These are phyloP conservation scores for Zalerion maritima DNA, from an alignment of 495 filamentous ascomycete genomes.

Conservation along the genomic window DNA sequence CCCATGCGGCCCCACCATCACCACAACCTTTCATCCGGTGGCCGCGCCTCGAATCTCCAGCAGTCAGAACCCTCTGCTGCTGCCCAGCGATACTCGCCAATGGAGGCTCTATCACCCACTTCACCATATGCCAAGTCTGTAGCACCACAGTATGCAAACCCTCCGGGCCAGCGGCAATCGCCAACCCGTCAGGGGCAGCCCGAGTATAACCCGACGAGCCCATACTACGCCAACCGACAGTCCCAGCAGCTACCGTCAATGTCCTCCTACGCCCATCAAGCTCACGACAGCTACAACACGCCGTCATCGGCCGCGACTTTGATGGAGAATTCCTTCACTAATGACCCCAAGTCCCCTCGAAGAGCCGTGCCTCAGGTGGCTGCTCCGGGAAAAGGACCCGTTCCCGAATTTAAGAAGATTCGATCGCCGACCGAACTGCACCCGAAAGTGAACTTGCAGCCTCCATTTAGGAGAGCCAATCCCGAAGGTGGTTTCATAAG, in stretches of 20 bases:
- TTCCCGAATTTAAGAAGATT: conserved; percentile 76
- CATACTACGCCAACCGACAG: conserved; percentile 34
- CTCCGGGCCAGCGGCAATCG: conserved; percentile 31
- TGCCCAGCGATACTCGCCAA: conserved; percentile 86
- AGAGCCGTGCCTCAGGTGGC: conserved; percentile 32
- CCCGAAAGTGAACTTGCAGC: conserved; percentile 72
- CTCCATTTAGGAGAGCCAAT: conserved; percentile 81
- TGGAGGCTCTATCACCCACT: conserved; percentile 58
- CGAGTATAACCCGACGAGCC: conserved; percentile 31
- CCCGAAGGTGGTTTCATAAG: conserved; percentile 98
- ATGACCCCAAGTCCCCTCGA: conserved; percentile 61
- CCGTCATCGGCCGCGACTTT: conserved; percentile 52
- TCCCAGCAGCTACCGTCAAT: conserved; percentile 54
- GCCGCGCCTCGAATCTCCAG: conserved; percentile 34
- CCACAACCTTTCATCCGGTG: conserved; percentile 33
- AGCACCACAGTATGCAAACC: conserved; percentile 25
- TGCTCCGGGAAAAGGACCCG: conserved; percentile 50
- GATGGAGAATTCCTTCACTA: conserved; percentile 55
- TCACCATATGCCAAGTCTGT: conserved; percentile 34
- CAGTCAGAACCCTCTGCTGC: conserved; percentile 64
- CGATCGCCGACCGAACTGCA: conserved; percentile 57
- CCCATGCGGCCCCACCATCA: conserved; percentile 55
- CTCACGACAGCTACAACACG: conserved; percentile 46
- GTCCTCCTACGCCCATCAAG: conserved; percentile 46
- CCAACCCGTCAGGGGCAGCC: conserved; percentile 30